Base-by-base conservation (phyloP, 768 basidiomycete genomes). In the Russula sp. region DNA sequence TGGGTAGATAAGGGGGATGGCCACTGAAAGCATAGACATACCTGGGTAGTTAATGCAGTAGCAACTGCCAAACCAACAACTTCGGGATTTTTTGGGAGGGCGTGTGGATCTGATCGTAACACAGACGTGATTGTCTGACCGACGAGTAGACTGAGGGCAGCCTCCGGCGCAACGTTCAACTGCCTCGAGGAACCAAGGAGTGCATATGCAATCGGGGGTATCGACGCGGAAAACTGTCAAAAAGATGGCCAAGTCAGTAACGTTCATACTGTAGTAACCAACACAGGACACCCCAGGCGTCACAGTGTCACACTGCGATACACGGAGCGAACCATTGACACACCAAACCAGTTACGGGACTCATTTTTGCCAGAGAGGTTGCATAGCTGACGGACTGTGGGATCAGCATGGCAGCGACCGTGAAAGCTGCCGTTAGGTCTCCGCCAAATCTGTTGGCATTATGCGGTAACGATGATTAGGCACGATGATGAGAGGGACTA, bases 371-470 rank as follows among this genome's bases (percentile, higher is more conserved):
- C 11, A 98, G 77, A 0, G 92, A 89, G 3, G 89, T 85, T 8
- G 92, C 95, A 70, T 98, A 97, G 72, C 90, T 92, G 72, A 97
- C 89, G 1, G 91, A 90, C 73, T 91, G 87, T 6, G 91, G 89
- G 70, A 91, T 88, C 49, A 91, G 79, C 81, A 91, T 88, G 55
- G 84, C 86, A 20, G 89, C 88, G 9, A 97, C 85, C 0, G 94
- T 94, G 34, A 94, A 70, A 18, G 94, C 95, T 32, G 91, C 91
- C 0, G 93, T 77, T n/a, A 91, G 68, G 73, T 95, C 92, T 20
- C 85, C 85, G 10, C 80, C 77, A 27, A 87, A 76, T 45, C 84
- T 86, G 44, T 50, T 58, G 18, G 40, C 32, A 53, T 47, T 57
- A 61, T 39, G 60, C 75, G 79, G 42, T 73, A 74, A 44, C 78